phyloP scores from a whole-genome alignment of 1,284 basidiomycete species.

The Pseudozyma sp. region DNA sequence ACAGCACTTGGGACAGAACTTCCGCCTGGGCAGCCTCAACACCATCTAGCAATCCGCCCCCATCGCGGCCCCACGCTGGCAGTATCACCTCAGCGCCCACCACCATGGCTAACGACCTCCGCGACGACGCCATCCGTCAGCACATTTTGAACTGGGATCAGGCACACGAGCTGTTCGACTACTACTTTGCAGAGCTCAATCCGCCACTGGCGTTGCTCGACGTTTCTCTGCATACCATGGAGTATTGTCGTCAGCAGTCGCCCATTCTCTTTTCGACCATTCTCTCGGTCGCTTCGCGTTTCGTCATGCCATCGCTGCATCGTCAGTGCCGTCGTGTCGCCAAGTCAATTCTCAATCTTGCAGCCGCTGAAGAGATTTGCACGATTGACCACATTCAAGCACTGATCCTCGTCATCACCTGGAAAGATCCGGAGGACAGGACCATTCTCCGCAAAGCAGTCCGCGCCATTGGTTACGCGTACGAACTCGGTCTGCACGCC shows the following conservation, averaged over 20 bases:
- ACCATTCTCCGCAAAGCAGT: constrained; percentile 68
- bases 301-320: constrained; percentile 80
- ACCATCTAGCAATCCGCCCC: constrained; percentile 7
- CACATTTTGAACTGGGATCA: constrained; percentile 36
- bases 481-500: constrained; percentile 66
- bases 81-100: constrained; percentile 4
- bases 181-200: constrained; percentile 51
- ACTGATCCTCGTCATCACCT: constrained; percentile 84
- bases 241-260: constrained; percentile 79
- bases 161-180: constrained; percentile 40
- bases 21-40: constrained; percentile 27
- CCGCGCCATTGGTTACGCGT: constrained; percentile 66
- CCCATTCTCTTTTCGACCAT: constrained; percentile 84
- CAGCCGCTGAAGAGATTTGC: constrained; percentile 81
- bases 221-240: constrained; percentile 67
- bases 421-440: constrained; percentile 74
- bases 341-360: constrained; percentile 76
- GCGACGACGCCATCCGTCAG: constrained; percentile 41
- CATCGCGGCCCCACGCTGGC: background rate
- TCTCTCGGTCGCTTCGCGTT: constrained; percentile 84
- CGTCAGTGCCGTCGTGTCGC: constrained; percentile 77
- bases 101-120: constrained; percentile 25
- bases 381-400: constrained; percentile 84
- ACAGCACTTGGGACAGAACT: constrained; percentile 18
- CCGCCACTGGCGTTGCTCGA: constrained; percentile 68